These are phyloP conservation scores for Microsporum canis DNA, from an alignment of 2,329 filamentous ascomycete genomes.

Conservation along the genomic window DNA sequence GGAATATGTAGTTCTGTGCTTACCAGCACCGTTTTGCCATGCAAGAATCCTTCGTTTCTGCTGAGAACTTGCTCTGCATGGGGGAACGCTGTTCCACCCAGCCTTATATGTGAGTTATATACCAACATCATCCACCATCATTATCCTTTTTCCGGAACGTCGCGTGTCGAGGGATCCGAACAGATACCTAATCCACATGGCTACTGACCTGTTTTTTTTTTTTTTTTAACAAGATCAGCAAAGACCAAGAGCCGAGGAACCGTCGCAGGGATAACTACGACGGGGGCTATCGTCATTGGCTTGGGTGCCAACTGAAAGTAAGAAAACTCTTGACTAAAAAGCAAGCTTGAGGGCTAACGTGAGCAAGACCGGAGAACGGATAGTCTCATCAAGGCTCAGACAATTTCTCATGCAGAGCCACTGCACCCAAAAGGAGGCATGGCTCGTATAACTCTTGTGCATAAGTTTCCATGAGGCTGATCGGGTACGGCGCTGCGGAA, in stretches of 20 bases:
- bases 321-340: neutral
- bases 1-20: neutral
- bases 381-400: neutral
- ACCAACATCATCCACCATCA: neutral
- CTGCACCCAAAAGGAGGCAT: neutral
- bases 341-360: neutral
- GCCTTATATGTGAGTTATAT: no score
- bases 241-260: neutral
- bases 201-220: neutral
- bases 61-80: no score
- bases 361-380: neutral
- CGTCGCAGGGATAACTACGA: neutral
- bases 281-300: neutral
- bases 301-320: neutral
- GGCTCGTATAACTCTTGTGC: neutral
- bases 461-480: neutral
- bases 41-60: no score
- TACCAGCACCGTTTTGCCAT: no score
- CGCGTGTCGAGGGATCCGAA: neutral
- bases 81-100: no score
- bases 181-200: neutral
- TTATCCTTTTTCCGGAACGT: neutral
- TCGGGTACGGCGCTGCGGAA: neutral
- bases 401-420: neutral
- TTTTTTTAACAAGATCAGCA: conserved; percentile 1